Evolutionary conservation across 2,329 filamentous ascomycete species (phyloP), one percentile per base, ranked within the genome.

Genomic region (Pestalotiopsis sp.): DNA sequence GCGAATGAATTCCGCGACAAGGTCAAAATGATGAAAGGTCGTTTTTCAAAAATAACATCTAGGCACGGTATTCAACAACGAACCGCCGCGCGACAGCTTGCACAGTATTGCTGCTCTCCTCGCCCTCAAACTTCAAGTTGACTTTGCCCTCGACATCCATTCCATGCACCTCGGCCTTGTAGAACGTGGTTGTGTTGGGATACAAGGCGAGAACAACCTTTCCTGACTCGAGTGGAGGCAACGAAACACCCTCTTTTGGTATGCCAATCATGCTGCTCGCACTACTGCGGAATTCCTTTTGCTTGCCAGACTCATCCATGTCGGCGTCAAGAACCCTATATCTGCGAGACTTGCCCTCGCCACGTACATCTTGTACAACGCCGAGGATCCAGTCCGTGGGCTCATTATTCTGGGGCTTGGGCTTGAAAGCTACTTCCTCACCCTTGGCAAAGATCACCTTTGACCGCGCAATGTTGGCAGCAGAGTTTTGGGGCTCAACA

Each of bases 141-240:
- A 91, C 89, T 69, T 85, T 86, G 55, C 84, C 76, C 70, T 84
- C 78, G 52, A 82, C 82, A 67, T 91, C 83, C 84, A 88, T 90
- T 45, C 90, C 90, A 80, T 93, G 92, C 9, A 95, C 93, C 73
- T 94, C 92, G 1, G 93, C 93, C 77, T 92, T 91, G 78, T 96
- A 96, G 74, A 96, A 95, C 0, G 92, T 95, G 1, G 93, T 95
- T 1, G 93, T 95, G 74, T 94, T 91, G 0, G 93, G 93, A 75
- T 96, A 96, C 68, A 94, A 83, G 0, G 93, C 93, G 68, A 95
- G 83, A 9, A 95, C 93, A 60, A 90, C 88, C 76, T 91, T 93
- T 59, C 92, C 91, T 52, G 87, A 81, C 45, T 92, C 88, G 68
- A 92, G 87, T 55, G 92, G 85, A 3, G 86, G 81, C 17, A 91